Evolutionary conservation across 768 basidiomycete genomes (phyloP), one percentile per base, ranked within the genome.

Genomic region (Boletus subcaerulescens): DNA sequence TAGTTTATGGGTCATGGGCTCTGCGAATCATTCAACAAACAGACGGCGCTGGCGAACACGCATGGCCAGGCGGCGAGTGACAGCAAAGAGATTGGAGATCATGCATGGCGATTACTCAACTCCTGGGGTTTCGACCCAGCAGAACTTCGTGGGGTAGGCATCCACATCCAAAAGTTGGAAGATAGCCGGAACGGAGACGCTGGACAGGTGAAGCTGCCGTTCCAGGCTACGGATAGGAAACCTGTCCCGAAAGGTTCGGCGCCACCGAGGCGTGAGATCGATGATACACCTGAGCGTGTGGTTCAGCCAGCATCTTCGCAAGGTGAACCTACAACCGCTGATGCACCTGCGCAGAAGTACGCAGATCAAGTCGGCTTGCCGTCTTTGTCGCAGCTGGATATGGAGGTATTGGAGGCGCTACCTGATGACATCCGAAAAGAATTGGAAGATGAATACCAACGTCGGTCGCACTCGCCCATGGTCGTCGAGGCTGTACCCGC

Each of bases 1-100:
- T 61, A 94, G 92, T 96, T 95, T 62, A 80, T 98, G 64, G 95
- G 96, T 0, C 95, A 97, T 63, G 95, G 96, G 12, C 71, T 80
- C 4, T 96, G 93, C 65, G 86, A 93, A 51, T 76, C 82, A 2
- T 92, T 86, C 75, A 93, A 82, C 70, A 91, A 88, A 65, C 87
- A 92, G 65, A 73, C 76, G 0, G 66, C 83, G 2, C 72, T 95
- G 3, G 67, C 77, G 4, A 83, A 78, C 7, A 76, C 80, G 5
- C 82, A 80, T 17, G 87, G 89, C 1, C 74, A 76, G 20, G 83
- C 91, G 7, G 93, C 93, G 0, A 86, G 82, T 65, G 87, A 97
- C 58, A 73, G 80, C 14, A 78, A 74, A 38, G 71, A 85, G 36
- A 87, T 99, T 39, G 91, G 85, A 0, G 79, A 85, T 24, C 84